Evolutionary conservation across 441 rosid species (phyloP).

Genomic region (Adansonia gregorii): DNA sequence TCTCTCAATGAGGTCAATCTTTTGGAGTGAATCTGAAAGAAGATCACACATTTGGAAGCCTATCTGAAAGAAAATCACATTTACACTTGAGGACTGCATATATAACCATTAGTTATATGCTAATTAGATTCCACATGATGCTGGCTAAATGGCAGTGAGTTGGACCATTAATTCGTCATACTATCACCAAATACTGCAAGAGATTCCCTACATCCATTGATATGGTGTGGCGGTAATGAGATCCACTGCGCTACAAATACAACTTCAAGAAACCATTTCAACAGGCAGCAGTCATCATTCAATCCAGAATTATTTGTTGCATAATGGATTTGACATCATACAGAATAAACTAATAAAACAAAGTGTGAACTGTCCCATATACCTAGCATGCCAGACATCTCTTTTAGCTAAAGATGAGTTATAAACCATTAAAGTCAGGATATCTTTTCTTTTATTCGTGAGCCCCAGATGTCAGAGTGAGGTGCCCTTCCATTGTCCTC

Average conservation of each 20-base stretch:
- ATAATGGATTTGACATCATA: neutral
- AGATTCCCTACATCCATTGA: neutral
- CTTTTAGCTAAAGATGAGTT: slow-evolving; percentile 7
- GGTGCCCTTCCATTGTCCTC: slow-evolving; percentile 17
- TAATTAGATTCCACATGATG: neutral
- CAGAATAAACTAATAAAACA: neutral
- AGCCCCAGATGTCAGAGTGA: slow-evolving; percentile 56
- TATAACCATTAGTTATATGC: neutral
- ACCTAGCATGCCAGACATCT: slow-evolving; percentile 9
- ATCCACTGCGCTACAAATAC: neutral
- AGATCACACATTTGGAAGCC: neutral
- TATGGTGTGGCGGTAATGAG: neutral
- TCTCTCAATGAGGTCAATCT: slow-evolving; percentile 12
- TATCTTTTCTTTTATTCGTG: slow-evolving; percentile 82
- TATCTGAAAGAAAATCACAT: neutral
- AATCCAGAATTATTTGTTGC: neutral
- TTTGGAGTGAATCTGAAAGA: neutral
- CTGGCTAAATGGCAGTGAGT: neutral
- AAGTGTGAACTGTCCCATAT: neutral
- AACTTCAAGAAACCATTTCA: slow-evolving; percentile 26
- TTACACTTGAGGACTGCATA: neutral
- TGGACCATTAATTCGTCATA: neutral
- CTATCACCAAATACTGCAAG: neutral
- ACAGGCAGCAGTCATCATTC: neutral
- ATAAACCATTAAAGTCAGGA: neutral